Base-by-base conservation (phyloP, 768 basidiomycete species). In the Leucosporidium yakuticum region DNA sequence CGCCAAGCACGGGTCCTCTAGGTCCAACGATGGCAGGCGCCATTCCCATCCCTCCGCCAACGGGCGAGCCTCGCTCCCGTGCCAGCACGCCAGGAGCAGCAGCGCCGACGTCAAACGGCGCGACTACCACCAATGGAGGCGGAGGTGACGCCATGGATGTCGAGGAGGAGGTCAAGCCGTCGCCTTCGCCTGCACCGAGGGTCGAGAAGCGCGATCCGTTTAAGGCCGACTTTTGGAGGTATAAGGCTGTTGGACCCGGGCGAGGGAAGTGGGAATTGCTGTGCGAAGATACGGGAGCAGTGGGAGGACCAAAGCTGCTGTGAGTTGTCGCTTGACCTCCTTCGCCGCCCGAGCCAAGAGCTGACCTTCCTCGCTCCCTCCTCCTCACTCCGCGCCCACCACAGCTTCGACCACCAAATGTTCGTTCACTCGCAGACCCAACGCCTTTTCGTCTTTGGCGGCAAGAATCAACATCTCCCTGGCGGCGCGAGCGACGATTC, bases 341-440 rank as follows among this genome's bases (percentile, higher is more conserved):
- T 4, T 27, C 6, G n/a, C n/a, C 2, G 27, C 27, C 2, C 1
- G 8, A 12, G 2, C 51, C 4, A 50, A 23, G 36, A 6, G 25
- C 53, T 53, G 53, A 62, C 49, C n/a, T 11, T 20, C n/a, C n/a
- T n/a, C n/a, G n/a, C n/a, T 56, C n/a, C 36, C n/a, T 2, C 50
- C 25, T 27, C 7, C 57, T 15, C 58, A 6, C 50, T 60, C 44
- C 17, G 20, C 8, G 21, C 39, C n/a, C n/a, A n/a, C 20, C 54
- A 15, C 61, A 71, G 70, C 21, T 72, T 69, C 55, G 71, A 73
- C 60, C 71, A 69, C 27, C 50, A 65, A 36, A 64, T 73, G 62
- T 63, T 55, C 7, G 32, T 73, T 15, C 50, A 69, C 25, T n/a
- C 64, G n/a, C 15, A 50, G 21, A 57, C 63, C 0, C n/a, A 39